Evolutionary conservation across 192 early-diverging fungal genomes (phyloP).

Genomic region (Lobosporangium transversale): DNA sequence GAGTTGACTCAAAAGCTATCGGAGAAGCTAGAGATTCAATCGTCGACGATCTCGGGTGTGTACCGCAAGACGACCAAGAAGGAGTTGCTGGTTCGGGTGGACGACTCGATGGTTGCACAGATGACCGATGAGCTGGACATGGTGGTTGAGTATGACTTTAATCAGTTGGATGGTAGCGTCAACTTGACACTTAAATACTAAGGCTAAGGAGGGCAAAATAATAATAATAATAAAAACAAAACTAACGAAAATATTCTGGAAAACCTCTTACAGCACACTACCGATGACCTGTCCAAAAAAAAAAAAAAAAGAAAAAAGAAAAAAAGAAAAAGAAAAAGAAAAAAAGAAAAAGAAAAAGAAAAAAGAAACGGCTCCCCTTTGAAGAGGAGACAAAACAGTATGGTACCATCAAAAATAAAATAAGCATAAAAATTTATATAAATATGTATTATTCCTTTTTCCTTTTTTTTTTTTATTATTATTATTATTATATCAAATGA

Average conservation of each 20-base stretch:
- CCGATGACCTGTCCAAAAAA: not conserved
- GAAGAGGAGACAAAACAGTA: too few relatives aligned
- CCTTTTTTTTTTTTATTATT: not conserved
- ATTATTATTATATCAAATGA: not conserved
- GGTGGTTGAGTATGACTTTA: constrained; percentile 59
- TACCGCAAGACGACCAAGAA: constrained; percentile 62
- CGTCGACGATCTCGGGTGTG: constrained; percentile 49
- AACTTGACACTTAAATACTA: constrained; percentile 60
- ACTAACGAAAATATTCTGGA: too few relatives aligned
- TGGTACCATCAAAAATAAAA: too few relatives aligned
- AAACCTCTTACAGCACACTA: too few relatives aligned
- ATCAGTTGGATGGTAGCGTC: constrained; percentile 54
- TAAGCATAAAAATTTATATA: not conserved
- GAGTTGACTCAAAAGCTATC: constrained; percentile 63
- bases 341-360: too few relatives aligned
- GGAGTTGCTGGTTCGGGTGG: constrained; percentile 61
- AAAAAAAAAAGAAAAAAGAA: not conserved
- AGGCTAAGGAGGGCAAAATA: not conserved
- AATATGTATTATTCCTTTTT: not conserved
- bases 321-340: too few relatives aligned
- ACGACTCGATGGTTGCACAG: constrained; percentile 67
- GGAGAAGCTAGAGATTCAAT: constrained; percentile 60
- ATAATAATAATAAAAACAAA: too few relatives aligned
- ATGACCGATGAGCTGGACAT: constrained; percentile 75
- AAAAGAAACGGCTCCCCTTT: too few relatives aligned